Conservation (phyloP, 78 protist species). For the Dictyostelium discoideum region dicty_2.7 NC_007091.3:4030501-4031000, state of each 20-base stretch:
- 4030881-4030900: no score
- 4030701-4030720: neutral
- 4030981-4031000: no score
- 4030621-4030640: neutral
- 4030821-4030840: neutral
- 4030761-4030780: neutral
- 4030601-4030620: neutral
- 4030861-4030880: neutral
- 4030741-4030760: neutral
- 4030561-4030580: neutral
- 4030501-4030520: neutral
- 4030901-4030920: neutral
- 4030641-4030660: neutral
- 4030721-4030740: no score
- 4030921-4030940: neutral
- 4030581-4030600: neutral
- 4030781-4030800: neutral
- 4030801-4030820: neutral
- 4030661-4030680: neutral
- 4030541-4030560: neutral
- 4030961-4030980: neutral
- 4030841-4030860: neutral
- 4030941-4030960: slow-evolving; percentile 8
- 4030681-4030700: neutral
- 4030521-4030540: neutral